Percentiles rank a stretch among this genome's conserved stretches.
Evolutionary conservation across 1,284 basidiomycete species (phyloP).

Genomic region (Sanguinoderma infundibulare): DNA sequence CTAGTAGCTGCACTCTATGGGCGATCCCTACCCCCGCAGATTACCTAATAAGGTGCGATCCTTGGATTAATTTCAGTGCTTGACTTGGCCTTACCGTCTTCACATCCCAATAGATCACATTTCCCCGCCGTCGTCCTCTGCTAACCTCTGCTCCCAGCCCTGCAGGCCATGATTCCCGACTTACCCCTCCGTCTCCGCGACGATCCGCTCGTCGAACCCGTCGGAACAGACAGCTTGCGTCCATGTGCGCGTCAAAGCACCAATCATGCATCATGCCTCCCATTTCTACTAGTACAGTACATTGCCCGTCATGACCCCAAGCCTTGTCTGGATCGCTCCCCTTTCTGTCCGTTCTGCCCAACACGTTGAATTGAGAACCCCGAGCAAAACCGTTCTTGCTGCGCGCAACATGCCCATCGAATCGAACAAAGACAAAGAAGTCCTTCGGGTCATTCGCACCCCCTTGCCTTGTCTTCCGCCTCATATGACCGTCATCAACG

Average conservation of each 20-base stretch:
- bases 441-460: slow-evolving; percentile 27
- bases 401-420: slow-evolving; percentile 12
- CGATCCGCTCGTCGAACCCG: too few species aligned
- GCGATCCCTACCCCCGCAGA: slow-evolving; percentile 25
- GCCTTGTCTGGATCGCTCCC: too few species aligned
- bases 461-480: slow-evolving; percentile 22
- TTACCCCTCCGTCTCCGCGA: too few species aligned
- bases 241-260: neutral
- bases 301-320: too few species aligned
- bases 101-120: neutral
- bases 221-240: neutral
- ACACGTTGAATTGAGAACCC: neutral
- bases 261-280: too few species aligned
- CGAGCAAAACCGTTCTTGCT: neutral
- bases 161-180: neutral
- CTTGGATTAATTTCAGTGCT: neutral
- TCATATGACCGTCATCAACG: slow-evolving; percentile 31
- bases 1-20: slow-evolving; percentile 37
- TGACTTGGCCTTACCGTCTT: too few species aligned
- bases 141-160: neutral
- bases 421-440: slow-evolving; percentile 23
- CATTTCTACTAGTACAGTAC: too few species aligned
- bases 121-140: neutral
- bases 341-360: neutral
- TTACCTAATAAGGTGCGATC: slow-evolving; percentile 18